Base-by-base conservation (phyloP, 2,329 filamentous ascomycete species). In the Trichoderma sp. region DNA sequence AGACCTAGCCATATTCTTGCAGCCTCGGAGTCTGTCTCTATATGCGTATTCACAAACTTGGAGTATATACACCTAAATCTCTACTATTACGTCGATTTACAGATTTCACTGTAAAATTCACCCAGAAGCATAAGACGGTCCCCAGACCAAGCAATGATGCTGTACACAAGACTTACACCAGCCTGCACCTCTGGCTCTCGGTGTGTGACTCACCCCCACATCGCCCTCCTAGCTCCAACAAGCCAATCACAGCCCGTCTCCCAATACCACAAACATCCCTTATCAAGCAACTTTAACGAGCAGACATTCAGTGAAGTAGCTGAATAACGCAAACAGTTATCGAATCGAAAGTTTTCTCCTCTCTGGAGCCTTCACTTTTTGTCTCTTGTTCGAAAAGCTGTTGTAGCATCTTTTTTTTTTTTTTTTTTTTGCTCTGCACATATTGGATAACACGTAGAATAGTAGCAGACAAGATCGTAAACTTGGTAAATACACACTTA, bases 281-380 rank as follows among this genome's bases (percentile, higher is more conserved):
- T 57, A 57, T 57, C 17, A 57, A 17, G 13, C 23, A 28, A 57
- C 7, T 28, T 57, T 28, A 30, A 57, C 13, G 7, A 57, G 15
- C 26, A 11, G 8, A 57, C 13, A 28, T 57, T 28, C 53, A 57
- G 53, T 57, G 53, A 57, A 57, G 53, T 57, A 57, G 53, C 53
- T 57, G 53, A 30, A 57, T 57, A 57, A 17, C 53, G 13, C 53
- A 57, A 11, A n/a, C 26, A n/a, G 26, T 30, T 20, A 20, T 30
- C 2, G 13, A 28, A 17, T 28, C 53, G 17, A 57, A 28, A 57
- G 53, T 26, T 30, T 11, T 28, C 53, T 57, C 53, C 53, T n/a
- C 15, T 17, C 5, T 28, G 53, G 53, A 57, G 53, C 53, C 53
- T 57, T 57, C 53, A 57, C 53, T 57, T 57, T 57, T 57, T 57